Evolutionary conservation across 129 eudicot genomes (phyloP).

Genomic region (Dittrichia graveolens): DNA sequence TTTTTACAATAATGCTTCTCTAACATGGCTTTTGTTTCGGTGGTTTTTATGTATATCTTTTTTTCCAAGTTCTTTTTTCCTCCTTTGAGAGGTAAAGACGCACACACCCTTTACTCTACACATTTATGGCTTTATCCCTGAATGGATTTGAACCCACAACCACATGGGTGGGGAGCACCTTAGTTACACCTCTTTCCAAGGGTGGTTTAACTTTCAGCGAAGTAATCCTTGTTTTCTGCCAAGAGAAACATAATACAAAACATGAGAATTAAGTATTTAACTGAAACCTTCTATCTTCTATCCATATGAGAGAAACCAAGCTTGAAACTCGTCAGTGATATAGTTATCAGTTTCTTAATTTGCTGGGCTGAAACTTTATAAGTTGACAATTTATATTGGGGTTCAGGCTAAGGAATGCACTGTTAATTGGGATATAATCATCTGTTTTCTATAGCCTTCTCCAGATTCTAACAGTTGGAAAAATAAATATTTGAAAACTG

Average conservation of each 20-base stretch:
- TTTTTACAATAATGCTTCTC: too few relatives aligned
- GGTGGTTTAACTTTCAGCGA: not conserved
- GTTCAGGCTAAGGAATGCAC: too few relatives aligned
- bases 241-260: not conserved
- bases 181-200: not conserved
- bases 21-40: not conserved
- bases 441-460: too few relatives aligned
- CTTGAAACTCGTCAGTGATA: not conserved
- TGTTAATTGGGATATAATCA: too few relatives aligned
- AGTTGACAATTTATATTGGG: too few relatives aligned
- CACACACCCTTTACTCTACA: too few relatives aligned
- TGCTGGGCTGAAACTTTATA: not conserved
- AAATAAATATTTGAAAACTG: not conserved
- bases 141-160: too few relatives aligned
- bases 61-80: too few relatives aligned
- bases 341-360: not conserved
- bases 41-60: not conserved
- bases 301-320: conserved; percentile 1
- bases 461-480: too few relatives aligned
- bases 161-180: too few relatives aligned
- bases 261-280: not conserved
- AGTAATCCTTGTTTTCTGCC: not conserved
- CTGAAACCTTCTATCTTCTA: not conserved
- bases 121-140: too few relatives aligned
- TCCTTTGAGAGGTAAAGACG: too few relatives aligned